Conservation (phyloP, 1,139 yeast genomes). For the Debaryomyces sp. region DNA sequence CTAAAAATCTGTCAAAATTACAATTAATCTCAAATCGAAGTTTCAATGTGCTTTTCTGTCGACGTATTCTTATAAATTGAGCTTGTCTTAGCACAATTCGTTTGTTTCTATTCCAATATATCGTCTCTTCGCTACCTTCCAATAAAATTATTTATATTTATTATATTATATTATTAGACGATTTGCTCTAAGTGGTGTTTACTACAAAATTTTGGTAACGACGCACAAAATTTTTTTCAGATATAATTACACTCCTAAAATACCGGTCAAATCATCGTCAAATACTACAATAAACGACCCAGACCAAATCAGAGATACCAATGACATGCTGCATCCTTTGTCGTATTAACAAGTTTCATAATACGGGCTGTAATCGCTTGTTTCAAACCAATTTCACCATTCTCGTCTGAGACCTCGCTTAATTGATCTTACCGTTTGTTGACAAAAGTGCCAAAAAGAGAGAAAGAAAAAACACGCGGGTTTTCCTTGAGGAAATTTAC, state of each 20-base stretch:
- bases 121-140: background rate
- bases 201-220: constrained; percentile 1
- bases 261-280: background rate
- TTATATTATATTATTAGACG: background rate
- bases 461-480: background rate
- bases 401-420: constrained; percentile 2
- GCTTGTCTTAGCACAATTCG: background rate
- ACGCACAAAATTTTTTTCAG: constrained; percentile 4
- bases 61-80: background rate
- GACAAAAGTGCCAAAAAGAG: background rate
- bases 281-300: background rate
- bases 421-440: background rate
- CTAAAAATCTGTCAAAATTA: background rate
- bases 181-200: background rate
- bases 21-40: background rate
- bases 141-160: background rate
- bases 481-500: background rate
- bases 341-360: background rate
- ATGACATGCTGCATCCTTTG: background rate
- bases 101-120: background rate
- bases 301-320: background rate
- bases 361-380: background rate
- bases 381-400: background rate
- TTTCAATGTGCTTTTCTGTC: background rate
- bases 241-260: background rate